phyloP scores from a whole-genome alignment of 345 rosid species.

The Eutrema yunnanense region DNA sequence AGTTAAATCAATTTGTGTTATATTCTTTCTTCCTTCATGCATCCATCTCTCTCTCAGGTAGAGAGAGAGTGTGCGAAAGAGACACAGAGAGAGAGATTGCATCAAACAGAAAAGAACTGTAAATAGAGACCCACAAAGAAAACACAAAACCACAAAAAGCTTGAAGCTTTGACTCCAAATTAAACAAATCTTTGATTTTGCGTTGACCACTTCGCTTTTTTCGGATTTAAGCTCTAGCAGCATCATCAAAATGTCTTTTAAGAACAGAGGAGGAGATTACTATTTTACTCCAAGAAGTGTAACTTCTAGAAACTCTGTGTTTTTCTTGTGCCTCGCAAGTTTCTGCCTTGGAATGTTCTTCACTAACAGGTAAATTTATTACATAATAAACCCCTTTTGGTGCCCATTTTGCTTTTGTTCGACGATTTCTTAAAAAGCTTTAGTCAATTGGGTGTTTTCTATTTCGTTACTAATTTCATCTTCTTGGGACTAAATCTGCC shows the following conservation, averaged over 20 bases:
- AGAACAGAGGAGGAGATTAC: conserved; percentile 39
- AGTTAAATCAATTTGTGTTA: neutral
- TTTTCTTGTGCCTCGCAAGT: conserved; percentile 61
- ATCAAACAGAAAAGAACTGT: conserved; percentile 18
- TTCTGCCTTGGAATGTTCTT: conserved; percentile 77
- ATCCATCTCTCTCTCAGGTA: conserved; percentile 2
- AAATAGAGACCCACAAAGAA: conserved; percentile 11
- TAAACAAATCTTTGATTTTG: conserved; percentile 16
- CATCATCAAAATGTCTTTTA: conserved; percentile 44
- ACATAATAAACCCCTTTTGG: neutral
- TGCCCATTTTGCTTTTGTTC: neutral
- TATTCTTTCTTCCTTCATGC: conserved; percentile 13
- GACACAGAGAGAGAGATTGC: neutral
- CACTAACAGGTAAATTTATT: conserved; percentile 54
- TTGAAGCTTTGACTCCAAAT: conserved; percentile 2
- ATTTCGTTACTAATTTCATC: neutral
- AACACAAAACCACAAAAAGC: neutral
- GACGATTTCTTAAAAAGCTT: neutral
- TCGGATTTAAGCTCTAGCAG: neutral
- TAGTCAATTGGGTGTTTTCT: neutral
- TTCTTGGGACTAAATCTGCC: conserved; percentile 2
- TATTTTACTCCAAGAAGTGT: conserved; percentile 35
- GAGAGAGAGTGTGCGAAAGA: neutral
- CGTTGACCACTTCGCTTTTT: neutral
- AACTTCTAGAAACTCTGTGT: conserved; percentile 44